Conservation (phyloP, 176 grass and related monocot species). For the Bonia amplexicaulis region DNA sequence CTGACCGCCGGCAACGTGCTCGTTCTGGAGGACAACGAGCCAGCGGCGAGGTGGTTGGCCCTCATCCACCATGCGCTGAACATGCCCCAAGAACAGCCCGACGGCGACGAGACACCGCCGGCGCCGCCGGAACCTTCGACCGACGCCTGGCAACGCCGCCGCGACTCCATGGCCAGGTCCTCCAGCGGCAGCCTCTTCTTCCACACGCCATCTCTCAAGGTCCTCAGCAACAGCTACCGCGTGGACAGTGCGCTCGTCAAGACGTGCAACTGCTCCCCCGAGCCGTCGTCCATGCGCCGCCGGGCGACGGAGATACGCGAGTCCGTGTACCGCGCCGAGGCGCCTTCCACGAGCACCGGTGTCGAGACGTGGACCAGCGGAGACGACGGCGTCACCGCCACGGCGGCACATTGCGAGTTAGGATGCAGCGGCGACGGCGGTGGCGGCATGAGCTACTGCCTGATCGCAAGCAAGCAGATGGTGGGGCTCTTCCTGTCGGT, state of each 20-base stretch:
- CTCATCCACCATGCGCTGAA: constrained; percentile 87
- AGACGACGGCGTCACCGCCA: neutral
- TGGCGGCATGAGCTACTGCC: constrained; percentile 56
- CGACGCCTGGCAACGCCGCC: neutral
- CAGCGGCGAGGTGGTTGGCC: constrained; percentile 74
- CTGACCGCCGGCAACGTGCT: constrained; percentile 90
- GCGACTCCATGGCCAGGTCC: constrained; percentile 24
- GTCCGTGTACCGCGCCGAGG: constrained; percentile 52
- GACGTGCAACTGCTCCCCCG: constrained; percentile 68
- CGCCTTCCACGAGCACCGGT: neutral
- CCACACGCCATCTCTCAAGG: constrained; percentile 77
- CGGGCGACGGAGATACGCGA: constrained; percentile 50
- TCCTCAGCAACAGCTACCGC: constrained; percentile 78
- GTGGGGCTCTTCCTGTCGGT: constrained; percentile 87
- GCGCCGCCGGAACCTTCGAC: neutral
- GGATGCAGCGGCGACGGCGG: neutral
- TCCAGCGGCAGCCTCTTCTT: constrained; percentile 45
- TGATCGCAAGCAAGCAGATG: constrained; percentile 95
- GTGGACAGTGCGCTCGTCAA: constrained; percentile 81
- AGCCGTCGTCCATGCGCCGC: constrained; percentile 30
- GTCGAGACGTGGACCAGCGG: neutral
- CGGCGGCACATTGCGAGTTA: neutral
- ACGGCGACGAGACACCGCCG: constrained; percentile 28
- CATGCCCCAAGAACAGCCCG: constrained; percentile 33
- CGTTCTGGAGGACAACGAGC: constrained; percentile 93